Percentiles rank a stretch among this genome's conserved stretches.
Evolutionary conservation across 768 basidiomycete species (phyloP).

Genomic region (Boletus edulis): DNA sequence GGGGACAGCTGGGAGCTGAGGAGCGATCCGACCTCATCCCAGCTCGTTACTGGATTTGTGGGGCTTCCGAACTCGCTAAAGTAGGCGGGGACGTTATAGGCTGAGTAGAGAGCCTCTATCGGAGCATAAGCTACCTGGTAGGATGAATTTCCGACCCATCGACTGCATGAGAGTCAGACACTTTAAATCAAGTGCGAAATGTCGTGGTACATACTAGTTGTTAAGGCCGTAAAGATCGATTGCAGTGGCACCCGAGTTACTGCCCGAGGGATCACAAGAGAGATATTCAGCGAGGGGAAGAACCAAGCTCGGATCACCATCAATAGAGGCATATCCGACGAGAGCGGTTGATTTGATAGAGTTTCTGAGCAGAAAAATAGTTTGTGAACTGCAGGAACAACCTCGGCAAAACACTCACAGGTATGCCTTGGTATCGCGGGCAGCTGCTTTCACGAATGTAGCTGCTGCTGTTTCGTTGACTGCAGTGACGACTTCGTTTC

Average conservation of each 20-base stretch:
- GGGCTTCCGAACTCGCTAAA: conserved; percentile 89
- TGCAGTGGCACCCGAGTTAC: conserved; percentile 53
- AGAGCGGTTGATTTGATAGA: conserved; percentile 64
- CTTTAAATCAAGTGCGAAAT: background rate
- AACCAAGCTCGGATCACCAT: conserved; percentile 63
- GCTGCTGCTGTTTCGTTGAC: conserved; percentile 57
- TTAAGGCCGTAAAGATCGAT: conserved; percentile 90
- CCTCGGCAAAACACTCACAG: conserved; percentile 46
- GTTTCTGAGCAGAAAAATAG: conserved; percentile 36
- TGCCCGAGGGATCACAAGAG: conserved; percentile 61
- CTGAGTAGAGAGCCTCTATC: conserved; percentile 52
- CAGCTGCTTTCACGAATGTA: conserved; percentile 87
- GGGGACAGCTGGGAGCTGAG: conserved; percentile 71
- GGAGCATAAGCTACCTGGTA: conserved; percentile 56
- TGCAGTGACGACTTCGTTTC: conserved; percentile 74
- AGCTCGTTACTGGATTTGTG: conserved; percentile 56
- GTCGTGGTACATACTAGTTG: conserved; percentile 60
- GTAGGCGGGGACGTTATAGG: conserved; percentile 80
- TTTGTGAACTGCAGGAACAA: background rate
- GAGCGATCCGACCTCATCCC: conserved; percentile 76
- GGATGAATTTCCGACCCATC: conserved; percentile 76
- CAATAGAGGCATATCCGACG: conserved; percentile 84
- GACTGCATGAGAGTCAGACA: conserved; percentile 41
- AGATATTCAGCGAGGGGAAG: conserved; percentile 74
- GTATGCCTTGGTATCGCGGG: conserved; percentile 84